These are phyloP conservation scores for Tetracladium marchalianum DNA, from an alignment of 495 filamentous ascomycete genomes.

Conservation along the genomic window DNA sequence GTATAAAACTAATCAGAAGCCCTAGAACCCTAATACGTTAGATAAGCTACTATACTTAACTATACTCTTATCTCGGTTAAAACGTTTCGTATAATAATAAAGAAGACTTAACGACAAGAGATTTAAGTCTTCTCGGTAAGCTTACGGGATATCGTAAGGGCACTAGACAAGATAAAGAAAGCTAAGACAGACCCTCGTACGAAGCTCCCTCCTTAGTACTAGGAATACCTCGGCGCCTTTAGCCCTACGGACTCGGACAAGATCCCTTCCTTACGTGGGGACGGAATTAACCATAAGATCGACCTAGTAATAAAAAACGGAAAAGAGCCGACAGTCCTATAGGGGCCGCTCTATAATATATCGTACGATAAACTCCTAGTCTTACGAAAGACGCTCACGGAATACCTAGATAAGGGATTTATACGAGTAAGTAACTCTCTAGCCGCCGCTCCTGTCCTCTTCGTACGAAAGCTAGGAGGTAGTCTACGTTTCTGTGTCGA, in stretches of 20 bases:
- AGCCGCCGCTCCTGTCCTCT: constrained; percentile 11
- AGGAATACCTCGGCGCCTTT: constrained; percentile 6
- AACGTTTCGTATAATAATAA: too few species aligned
- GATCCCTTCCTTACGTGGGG: background rate
- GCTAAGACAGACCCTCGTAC: constrained; percentile 3
- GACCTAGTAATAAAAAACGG: too few species aligned
- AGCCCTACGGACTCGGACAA: constrained; percentile 3
- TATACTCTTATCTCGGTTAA: background rate
- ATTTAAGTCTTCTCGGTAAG: constrained; percentile 1
- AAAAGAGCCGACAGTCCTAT: constrained; percentile 7
- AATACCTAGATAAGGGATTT: constrained; percentile 17
- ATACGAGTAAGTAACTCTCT: constrained; percentile 14
- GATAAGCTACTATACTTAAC: too few species aligned
- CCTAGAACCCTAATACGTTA: too few species aligned
- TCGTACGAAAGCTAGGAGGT: constrained; percentile 14
- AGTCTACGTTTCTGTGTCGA: constrained; percentile 17
- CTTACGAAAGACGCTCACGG: constrained; percentile 16
- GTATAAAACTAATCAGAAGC: too few species aligned
- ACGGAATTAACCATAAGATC: constrained; percentile 13
- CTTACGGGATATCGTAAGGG: constrained; percentile 9
- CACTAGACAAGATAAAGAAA: constrained; percentile 2
- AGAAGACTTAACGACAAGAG: background rate
- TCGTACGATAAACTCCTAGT: constrained; percentile 12
- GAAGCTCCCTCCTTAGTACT: constrained; percentile 4
- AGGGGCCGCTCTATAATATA: constrained; percentile 9